phyloP scores from a whole-genome alignment of 306 rosid species.

The Cucurbita maxima region DNA sequence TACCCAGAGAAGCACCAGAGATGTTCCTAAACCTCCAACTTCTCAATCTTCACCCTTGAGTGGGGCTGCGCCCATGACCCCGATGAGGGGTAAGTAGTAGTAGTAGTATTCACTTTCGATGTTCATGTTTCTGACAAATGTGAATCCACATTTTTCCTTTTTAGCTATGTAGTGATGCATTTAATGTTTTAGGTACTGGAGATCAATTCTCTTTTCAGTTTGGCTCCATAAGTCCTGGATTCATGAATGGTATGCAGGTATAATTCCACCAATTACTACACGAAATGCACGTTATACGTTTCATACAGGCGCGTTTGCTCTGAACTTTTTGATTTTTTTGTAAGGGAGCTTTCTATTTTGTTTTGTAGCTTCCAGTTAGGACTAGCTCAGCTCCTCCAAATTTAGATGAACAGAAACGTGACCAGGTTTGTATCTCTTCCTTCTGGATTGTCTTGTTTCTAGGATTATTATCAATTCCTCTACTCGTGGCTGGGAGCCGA shows the following conservation, averaged over 20 bases:
- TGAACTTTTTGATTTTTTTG: neutral
- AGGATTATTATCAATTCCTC: neutral
- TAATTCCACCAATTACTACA: conserved; percentile 2
- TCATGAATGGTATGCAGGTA: conserved; percentile 68
- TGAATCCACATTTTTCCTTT: neutral
- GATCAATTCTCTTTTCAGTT: conserved; percentile 70
- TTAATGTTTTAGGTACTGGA: conserved; percentile 32
- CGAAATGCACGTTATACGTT: conserved; percentile 3
- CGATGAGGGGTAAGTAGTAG: conserved; percentile 39
- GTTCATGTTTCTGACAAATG: neutral
- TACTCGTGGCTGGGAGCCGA: no score
- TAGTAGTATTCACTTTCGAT: neutral
- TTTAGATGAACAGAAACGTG: conserved; percentile 83
- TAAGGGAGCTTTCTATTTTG: neutral
- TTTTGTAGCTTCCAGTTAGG: conserved; percentile 76
- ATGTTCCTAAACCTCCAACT: conserved; percentile 60
- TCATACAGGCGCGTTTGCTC: neutral
- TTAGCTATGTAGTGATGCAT: neutral
- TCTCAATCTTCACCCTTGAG: conserved; percentile 41
- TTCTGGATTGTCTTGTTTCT: neutral
- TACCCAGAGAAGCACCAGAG: conserved; percentile 37
- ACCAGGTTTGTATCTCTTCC: conserved; percentile 36
- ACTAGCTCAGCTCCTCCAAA: conserved; percentile 98
- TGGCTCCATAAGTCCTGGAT: conserved; percentile 68
- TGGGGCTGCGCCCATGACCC: conserved; percentile 24